These are phyloP conservation scores for Fusarium buxicola DNA, from an alignment of 2,329 filamentous ascomycete genomes.

Conservation along the genomic window DNA sequence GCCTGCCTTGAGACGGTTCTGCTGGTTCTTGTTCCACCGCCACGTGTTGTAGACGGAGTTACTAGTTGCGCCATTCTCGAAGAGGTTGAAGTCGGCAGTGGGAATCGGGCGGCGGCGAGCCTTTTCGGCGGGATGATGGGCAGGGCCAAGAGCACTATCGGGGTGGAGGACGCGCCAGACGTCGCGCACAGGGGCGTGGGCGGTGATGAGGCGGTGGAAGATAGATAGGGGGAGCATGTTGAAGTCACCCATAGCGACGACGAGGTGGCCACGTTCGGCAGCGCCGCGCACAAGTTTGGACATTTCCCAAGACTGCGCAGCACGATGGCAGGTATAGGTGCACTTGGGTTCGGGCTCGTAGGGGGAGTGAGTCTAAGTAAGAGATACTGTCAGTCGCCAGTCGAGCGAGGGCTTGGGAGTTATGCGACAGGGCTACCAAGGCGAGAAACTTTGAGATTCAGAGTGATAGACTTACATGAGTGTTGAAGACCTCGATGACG, in stretches of 20 bases:
- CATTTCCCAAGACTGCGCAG: conserved; percentile 94
- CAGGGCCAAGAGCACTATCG: conserved; percentile 81
- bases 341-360: conserved; percentile 85
- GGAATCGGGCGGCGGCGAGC: conserved; percentile 75
- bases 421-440: not conserved
- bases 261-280: conserved; percentile 82
- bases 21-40: conserved; percentile 83
- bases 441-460: conserved; percentile 1
- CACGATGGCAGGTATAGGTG: conserved; percentile 90
- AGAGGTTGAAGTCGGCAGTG: conserved; percentile 80
- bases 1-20: conserved; percentile 72
- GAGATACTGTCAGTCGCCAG: not conserved
- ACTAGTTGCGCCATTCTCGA: conserved; percentile 86
- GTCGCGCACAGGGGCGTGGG: conserved; percentile 81
- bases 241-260: conserved; percentile 91
- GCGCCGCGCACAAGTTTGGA: conserved; percentile 88
- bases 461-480: conserved; percentile 69
- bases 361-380: conserved; percentile 75
- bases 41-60: conserved; percentile 91
- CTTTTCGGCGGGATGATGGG: conserved; percentile 74
- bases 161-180: conserved; percentile 88
- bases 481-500: conserved; percentile 90
- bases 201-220: conserved; percentile 83
- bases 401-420: not conserved
- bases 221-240: conserved; percentile 94